Percentiles rank a stretch among this genome's conserved stretches.
Conservation (phyloP, 202 grass and related monocot species). For the Zizania palustris region DNA sequence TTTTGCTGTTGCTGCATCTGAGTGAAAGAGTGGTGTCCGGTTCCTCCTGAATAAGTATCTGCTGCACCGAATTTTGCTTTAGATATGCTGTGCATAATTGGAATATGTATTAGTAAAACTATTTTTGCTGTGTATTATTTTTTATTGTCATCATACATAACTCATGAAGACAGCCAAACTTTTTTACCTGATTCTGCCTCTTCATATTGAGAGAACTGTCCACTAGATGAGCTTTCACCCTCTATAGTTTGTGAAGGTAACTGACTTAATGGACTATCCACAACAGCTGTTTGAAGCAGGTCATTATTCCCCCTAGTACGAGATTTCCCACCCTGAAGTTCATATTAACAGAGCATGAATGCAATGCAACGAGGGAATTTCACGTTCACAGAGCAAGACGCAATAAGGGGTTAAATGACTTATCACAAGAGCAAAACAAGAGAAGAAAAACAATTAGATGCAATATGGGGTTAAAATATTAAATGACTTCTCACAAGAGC, state of each 20-base stretch:
- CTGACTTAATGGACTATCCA: slow-evolving; percentile 62
- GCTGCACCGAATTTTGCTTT: slow-evolving; percentile 85
- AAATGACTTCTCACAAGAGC: slow-evolving; percentile 17
- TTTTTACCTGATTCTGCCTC: slow-evolving; percentile 78
- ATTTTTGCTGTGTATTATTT: slow-evolving; percentile 42
- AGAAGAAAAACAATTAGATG: no score
- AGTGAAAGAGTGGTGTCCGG: slow-evolving; percentile 81
- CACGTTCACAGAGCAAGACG: slow-evolving; percentile 12
- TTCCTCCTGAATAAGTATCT: slow-evolving; percentile 70
- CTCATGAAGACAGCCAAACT: slow-evolving; percentile 37
- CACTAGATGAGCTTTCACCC: slow-evolving; percentile 71
- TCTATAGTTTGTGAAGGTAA: slow-evolving; percentile 78
- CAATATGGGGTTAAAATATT: not conserved
- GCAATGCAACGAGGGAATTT: slow-evolving; percentile 7
- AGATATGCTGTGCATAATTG: slow-evolving; percentile 93
- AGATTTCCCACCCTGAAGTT: slow-evolving; percentile 66
- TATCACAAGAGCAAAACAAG: slow-evolving; percentile 15
- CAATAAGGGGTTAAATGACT: not conserved
- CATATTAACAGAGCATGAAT: slow-evolving; percentile 18
- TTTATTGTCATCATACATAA: slow-evolving; percentile 36
- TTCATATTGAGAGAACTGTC: slow-evolving; percentile 65
- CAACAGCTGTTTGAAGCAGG: slow-evolving; percentile 41
- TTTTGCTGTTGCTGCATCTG: slow-evolving; percentile 65
- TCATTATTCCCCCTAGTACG: slow-evolving; percentile 57
- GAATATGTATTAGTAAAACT: slow-evolving; percentile 85